Conservation (phyloP, 2,329 filamentous ascomycete genomes). For the Purpureocillium lavendulum region DNA sequence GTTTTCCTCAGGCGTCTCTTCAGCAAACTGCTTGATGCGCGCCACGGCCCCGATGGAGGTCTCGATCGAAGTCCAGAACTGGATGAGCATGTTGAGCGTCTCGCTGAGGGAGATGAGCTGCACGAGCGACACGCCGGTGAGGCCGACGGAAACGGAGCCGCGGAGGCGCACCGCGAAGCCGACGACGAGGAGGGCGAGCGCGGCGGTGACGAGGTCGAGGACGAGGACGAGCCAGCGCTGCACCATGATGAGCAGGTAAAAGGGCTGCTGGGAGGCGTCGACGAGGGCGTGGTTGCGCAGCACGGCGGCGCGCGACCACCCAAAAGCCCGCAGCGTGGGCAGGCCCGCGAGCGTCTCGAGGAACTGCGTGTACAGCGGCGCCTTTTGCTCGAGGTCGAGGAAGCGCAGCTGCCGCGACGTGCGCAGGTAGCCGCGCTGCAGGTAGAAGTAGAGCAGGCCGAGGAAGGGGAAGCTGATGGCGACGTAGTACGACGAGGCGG, state of each 20-base stretch:
- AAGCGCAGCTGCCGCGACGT: constrained; percentile 34
- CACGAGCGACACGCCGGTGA: constrained; percentile 23
- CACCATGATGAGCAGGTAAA: constrained; percentile 47
- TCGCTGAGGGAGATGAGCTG: constrained; percentile 23
- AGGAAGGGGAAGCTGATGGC: constrained; percentile 35
- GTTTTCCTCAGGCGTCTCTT: constrained; percentile 19
- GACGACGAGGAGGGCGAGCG: constrained; percentile 37
- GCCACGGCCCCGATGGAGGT: constrained; percentile 26
- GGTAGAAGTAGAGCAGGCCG: constrained; percentile 29
- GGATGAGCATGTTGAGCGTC: constrained; percentile 25
- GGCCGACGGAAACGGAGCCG: constrained; percentile 17
- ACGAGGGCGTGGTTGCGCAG: constrained; percentile 37
- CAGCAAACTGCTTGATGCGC: constrained; percentile 23
- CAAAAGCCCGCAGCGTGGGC: constrained; percentile 44
- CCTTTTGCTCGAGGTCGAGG: constrained; percentile 32
- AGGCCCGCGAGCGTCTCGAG: constrained; percentile 39
- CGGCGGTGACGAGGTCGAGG: constrained; percentile 39
- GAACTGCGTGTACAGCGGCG: constrained; percentile 29
- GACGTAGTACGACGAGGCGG: constrained; percentile 17
- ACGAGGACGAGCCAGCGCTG: constrained; percentile 49
- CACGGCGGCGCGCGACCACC: constrained; percentile 31
- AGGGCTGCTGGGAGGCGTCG: constrained; percentile 46
- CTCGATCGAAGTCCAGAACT: constrained; percentile 28
- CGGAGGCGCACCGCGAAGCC: constrained; percentile 31
- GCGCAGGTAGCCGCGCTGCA: constrained; percentile 31